A percentile compares a stretch with the other conserved stretches of the same genome.
These are phyloP conservation scores for Tetrapisispora arboricola DNA, from an alignment of 805 yeast genomes.

Conservation along the genomic window DNA sequence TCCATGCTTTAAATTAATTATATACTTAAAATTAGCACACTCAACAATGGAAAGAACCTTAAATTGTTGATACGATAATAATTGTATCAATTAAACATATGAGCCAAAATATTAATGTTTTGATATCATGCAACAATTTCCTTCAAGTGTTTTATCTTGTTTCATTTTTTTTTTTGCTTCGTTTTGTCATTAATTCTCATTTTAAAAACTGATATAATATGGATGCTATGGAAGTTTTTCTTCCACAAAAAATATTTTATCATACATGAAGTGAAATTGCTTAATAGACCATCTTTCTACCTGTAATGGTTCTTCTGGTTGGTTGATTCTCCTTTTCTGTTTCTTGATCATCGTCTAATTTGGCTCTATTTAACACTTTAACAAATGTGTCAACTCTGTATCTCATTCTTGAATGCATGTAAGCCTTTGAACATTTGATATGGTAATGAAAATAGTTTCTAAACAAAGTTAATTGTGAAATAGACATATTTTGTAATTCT, in stretches of 20 bases:
- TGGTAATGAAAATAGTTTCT: constrained; percentile 98
- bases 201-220: too few relatives aligned
- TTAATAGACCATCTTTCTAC: constrained; percentile 27
- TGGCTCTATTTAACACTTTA: constrained; percentile 92
- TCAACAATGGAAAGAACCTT: too few relatives aligned
- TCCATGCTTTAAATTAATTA: too few relatives aligned
- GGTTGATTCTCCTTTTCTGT: constrained; percentile 7
- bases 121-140: too few relatives aligned
- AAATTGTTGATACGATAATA: too few relatives aligned
- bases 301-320: constrained; percentile 27
- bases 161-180: too few relatives aligned
- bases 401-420: constrained; percentile 97
- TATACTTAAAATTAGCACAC: too few relatives aligned
- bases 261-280: neutral
- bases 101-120: too few relatives aligned
- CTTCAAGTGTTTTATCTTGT: too few relatives aligned
- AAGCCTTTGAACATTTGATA: constrained; percentile 96
- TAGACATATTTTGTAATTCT: constrained; percentile 30
- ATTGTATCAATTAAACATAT: too few relatives aligned
- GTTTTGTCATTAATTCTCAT: too few relatives aligned
- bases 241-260: too few relatives aligned
- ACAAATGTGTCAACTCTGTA: constrained; percentile 87
- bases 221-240: neutral
- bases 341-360: constrained; percentile 72
- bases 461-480: constrained; percentile 83